phyloP scores from a whole-genome alignment of 169 alveolate species.

The Eimeria necatrix region DNA sequence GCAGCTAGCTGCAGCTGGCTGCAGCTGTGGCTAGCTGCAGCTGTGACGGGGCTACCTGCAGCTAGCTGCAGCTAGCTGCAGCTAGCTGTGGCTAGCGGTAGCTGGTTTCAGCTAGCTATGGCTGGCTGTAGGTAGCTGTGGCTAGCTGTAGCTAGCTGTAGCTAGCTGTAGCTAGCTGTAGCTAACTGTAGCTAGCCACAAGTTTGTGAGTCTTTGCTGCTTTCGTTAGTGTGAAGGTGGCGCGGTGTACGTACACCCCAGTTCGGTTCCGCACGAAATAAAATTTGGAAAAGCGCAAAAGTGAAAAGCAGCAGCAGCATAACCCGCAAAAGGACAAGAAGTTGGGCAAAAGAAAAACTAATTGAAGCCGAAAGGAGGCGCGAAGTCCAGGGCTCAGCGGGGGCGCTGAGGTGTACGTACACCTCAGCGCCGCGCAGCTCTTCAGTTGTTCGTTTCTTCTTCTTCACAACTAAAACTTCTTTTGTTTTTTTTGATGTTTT shows the following conservation, averaged over 20 bases:
- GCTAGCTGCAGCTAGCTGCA: too few relatives aligned
- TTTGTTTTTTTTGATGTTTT: constrained; percentile 47
- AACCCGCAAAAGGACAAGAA: neutral
- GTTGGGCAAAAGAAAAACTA: neutral
- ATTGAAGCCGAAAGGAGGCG: neutral
- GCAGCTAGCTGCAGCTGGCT: too few relatives aligned
- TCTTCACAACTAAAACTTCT: neutral
- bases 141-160: too few relatives aligned
- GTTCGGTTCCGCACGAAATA: neutral
- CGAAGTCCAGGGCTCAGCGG: constrained; percentile 63
- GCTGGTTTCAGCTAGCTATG: too few relatives aligned
- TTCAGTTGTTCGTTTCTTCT: neutral
- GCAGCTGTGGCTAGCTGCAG: too few relatives aligned
- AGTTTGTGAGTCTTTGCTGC: neutral
- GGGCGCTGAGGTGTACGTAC: constrained; percentile 73
- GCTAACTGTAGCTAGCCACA: too few relatives aligned
- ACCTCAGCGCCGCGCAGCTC: neutral
- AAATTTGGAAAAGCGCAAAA: neutral
- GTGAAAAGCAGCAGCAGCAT: neutral
- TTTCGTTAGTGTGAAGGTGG: neutral
- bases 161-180: too few relatives aligned
- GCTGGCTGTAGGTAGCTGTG: too few relatives aligned
- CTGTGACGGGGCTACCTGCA: too few relatives aligned
- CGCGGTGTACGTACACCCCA: neutral
- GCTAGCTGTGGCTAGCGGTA: too few relatives aligned